These are phyloP conservation scores for Arabidopsis suecica DNA, from an alignment of 345 rosid genomes.

Conservation along the genomic window DNA sequence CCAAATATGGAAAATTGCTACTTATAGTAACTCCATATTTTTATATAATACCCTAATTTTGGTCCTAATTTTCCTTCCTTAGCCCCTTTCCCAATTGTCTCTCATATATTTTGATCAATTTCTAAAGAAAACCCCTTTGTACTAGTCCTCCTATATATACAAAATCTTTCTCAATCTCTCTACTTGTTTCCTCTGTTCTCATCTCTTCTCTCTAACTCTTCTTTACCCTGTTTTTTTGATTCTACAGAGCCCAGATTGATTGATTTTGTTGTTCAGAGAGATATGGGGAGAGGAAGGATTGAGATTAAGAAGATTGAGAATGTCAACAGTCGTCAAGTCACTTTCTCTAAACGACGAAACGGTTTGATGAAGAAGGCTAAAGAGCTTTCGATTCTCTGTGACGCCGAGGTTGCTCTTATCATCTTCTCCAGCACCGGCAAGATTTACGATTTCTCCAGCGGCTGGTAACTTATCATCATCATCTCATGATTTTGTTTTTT, in stretches of 20 bases:
- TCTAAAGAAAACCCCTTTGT: slow-evolving; percentile 16
- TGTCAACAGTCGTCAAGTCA: slow-evolving; percentile 95
- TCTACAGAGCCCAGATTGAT: slow-evolving; percentile 26
- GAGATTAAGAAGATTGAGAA: slow-evolving; percentile 95
- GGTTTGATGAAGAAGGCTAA: slow-evolving; percentile 89
- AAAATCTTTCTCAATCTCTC: neutral
- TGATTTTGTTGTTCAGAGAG: neutral
- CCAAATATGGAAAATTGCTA: slow-evolving; percentile 47
- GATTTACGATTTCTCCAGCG: slow-evolving; percentile 76
- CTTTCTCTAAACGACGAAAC: slow-evolving; percentile 87
- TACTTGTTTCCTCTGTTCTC: too few relatives aligned
- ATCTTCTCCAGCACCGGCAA: slow-evolving; percentile 92
- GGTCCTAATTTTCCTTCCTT: slow-evolving; percentile 39
- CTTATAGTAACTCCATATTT: slow-evolving; percentile 45
- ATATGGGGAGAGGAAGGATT: slow-evolving; percentile 91
- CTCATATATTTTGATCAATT: slow-evolving; percentile 4
- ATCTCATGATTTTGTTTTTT: neutral
- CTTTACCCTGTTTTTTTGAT: slow-evolving; percentile 1
- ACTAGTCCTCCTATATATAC: slow-evolving; percentile 7
- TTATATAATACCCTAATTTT: slow-evolving; percentile 43
- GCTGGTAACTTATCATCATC: slow-evolving; percentile 47
- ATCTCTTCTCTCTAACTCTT: slow-evolving; percentile 29
- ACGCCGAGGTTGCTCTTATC: slow-evolving; percentile 89
- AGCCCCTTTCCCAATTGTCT: slow-evolving; percentile 36
- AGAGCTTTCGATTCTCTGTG: slow-evolving; percentile 88